Evolutionary conservation across 495 filamentous ascomycete species (phyloP), one percentile per base, ranked within the genome.

Genomic region (Penicillium parvum): DNA sequence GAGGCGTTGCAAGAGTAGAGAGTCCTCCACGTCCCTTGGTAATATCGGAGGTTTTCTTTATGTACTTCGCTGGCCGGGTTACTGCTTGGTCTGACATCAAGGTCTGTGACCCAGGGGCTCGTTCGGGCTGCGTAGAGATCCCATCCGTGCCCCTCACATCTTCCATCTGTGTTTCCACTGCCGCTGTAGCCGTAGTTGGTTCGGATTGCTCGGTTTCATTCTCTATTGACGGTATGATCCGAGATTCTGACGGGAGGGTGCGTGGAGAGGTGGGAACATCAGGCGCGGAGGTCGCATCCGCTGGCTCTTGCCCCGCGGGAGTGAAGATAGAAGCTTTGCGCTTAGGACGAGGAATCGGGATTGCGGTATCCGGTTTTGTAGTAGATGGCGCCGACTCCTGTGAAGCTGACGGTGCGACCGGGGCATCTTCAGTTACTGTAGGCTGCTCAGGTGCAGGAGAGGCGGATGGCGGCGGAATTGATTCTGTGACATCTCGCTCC

Each of bases 281-380:
- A n/a, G n/a, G n/a, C n/a, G n/a, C n/a, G n/a, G n/a, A n/a, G n/a
- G n/a, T n/a, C n/a, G n/a, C n/a, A n/a, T n/a, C 20, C 20, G 7
- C 25, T 5, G 25, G 12, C 7, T 41, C 17, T 14, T 32, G 23
- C 7, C 12, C 4, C 2, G 15, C 21, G 5, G 37, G n/a, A n/a
- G 22, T 35, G 10, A 60, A 36, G 8, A 61, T 22, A 33, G 60
- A 53, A 32, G 45, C 39, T 38, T 60, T 69, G 20, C 47, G 54
- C 18, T 62, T 65, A 0, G 62, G 58, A 2, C n/a, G 49, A 40
- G 62, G 60, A 15, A 64, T 53, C 7, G 64, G 53, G 30, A 64
- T 57, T 18, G 60, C 36, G 5, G 55, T 58, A 20, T 52, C 43
- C 33, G 38, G 18, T 16, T 43, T 41, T 23, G 45, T 33, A 20